Base-by-base conservation (phyloP, 1,284 basidiomycete genomes). In the Phellopilus nigrolimitatus region DNA sequence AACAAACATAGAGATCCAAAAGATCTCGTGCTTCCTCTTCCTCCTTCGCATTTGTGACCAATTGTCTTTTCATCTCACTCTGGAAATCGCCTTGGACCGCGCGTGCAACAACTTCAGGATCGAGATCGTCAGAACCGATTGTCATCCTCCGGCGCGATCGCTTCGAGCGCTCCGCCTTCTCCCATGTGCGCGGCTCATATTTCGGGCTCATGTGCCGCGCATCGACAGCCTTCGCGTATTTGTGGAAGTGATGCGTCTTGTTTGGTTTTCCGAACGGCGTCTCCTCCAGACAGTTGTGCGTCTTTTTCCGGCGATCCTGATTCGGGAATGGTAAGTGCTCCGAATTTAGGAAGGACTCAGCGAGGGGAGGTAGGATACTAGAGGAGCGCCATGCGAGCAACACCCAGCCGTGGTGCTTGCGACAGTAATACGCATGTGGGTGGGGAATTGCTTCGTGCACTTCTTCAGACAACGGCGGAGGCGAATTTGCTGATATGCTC, bases 401-500 rank as follows among this genome's bases (percentile, higher is more conserved):
- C 30, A 88, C 76, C 88, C 88, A 91, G 10, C 82, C 82, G 59
- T 89, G 84, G 54, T 90, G 83, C 61, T 78, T 80, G 19, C 80
- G 77, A 62, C 88, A 90, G 61, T 85, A 91, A 61, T 87, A 87
- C 12, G 85, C 85, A 57, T 86, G 78, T 1, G 88, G 82, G 62
- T 91, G 87, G 8, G 88, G 88, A 31, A 87, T 73, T 17, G 87
- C 76, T 12, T 74, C 78, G 4, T 74, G 76, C 3, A 85, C 69
- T 58, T 89, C 85, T 27, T 81, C 77, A 40, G 72, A 66, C 6
- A 73, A 69, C 0, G 81, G 79, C 8, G 69, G 68, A 34, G 66
- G 56, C 56, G 66, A 51, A 52, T 63, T 52, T 57, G 67, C 61
- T 17, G 62, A 25, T 37, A 62, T 31, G 10, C 55, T 46, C 25